Conservation (phyloP, 441 rosid species). For the Jatropha multifida region DNA sequence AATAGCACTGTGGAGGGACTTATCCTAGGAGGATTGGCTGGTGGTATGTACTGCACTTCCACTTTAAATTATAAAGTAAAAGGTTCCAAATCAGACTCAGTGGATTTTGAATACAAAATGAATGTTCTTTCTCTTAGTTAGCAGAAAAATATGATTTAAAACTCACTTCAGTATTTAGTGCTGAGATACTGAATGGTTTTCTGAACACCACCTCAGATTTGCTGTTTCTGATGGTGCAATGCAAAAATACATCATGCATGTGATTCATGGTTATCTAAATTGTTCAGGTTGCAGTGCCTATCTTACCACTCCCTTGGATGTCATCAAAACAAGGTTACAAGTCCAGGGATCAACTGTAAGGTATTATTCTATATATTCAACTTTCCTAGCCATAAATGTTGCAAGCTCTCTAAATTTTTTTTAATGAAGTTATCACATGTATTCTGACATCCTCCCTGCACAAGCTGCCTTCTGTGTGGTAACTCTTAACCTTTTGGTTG, state of each 20-base stretch:
- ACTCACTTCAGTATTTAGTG: background rate
- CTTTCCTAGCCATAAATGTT: background rate
- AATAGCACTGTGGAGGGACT: conserved; percentile 76
- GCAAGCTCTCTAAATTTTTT: background rate
- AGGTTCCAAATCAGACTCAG: background rate
- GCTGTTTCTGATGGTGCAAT: conserved; percentile 9
- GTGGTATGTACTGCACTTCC: conserved; percentile 57
- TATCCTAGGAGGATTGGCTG: conserved; percentile 86
- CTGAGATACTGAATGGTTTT: background rate
- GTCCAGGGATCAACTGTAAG: conserved; percentile 81
- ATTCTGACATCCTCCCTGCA: too few relatives aligned
- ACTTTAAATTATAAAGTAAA: background rate
- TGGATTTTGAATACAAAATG: background rate
- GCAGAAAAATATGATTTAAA: background rate
- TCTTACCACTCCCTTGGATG: conserved; percentile 90
- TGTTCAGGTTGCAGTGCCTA: conserved; percentile 80
- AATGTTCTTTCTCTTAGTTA: background rate
- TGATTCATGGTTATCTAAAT: conserved; percentile 9
- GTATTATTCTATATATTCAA: conserved; percentile 34
- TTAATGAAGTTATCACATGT: background rate
- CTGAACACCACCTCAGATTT: too few relatives aligned
- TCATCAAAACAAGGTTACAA: conserved; percentile 90
- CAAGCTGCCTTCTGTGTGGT: too few relatives aligned
- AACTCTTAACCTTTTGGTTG: background rate
- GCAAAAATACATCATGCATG: background rate